These are phyloP conservation scores for Globisporangium lucens DNA, from an alignment of 352 stramenopile genomes.

Conservation along the genomic window DNA sequence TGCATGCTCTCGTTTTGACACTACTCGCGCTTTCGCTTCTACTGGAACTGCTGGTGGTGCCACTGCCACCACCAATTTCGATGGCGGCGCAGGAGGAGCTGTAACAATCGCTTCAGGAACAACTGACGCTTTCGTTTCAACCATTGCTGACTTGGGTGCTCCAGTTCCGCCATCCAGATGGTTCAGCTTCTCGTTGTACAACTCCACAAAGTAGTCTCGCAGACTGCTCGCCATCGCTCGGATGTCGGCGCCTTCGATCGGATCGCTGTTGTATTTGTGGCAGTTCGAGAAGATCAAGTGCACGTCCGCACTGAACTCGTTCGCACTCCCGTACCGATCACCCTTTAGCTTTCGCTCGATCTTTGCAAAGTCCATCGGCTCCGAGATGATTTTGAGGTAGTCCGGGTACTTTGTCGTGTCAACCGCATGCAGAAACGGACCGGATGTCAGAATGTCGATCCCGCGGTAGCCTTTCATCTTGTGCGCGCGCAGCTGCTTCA, in stretches of 20 bases:
- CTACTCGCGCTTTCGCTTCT: constrained; percentile 6
- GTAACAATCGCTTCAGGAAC: background rate
- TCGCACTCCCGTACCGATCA: constrained; percentile 70
- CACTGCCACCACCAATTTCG: background rate
- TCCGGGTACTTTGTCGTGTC: constrained; percentile 86
- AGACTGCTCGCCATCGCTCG: constrained; percentile 82
- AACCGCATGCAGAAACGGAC: constrained; percentile 79
- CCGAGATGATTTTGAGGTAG: constrained; percentile 73
- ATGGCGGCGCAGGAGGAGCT: background rate
- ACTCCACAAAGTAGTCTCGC: constrained; percentile 71
- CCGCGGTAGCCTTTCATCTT: constrained; percentile 85
- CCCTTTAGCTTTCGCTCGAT: constrained; percentile 87
- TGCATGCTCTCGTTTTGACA: background rate
- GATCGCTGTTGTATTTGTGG: constrained; percentile 88
- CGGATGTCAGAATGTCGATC: constrained; percentile 78
- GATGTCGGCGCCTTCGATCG: constrained; percentile 81
- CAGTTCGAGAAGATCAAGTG: constrained; percentile 89
- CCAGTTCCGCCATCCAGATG: constrained; percentile 29
- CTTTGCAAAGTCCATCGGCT: constrained; percentile 87
- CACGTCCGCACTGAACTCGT: constrained; percentile 82
- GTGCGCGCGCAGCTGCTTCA: constrained; percentile 70
- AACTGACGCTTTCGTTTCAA: background rate
- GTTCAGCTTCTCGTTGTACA: constrained; percentile 69
- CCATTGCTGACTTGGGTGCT: constrained; percentile 11
- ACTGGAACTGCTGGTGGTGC: background rate